Percentiles rank a stretch among this genome's conserved stretches.
These are phyloP conservation scores for Suhomyces wounanorum DNA, from an alignment of 1,139 yeast genomes.

Conservation along the genomic window DNA sequence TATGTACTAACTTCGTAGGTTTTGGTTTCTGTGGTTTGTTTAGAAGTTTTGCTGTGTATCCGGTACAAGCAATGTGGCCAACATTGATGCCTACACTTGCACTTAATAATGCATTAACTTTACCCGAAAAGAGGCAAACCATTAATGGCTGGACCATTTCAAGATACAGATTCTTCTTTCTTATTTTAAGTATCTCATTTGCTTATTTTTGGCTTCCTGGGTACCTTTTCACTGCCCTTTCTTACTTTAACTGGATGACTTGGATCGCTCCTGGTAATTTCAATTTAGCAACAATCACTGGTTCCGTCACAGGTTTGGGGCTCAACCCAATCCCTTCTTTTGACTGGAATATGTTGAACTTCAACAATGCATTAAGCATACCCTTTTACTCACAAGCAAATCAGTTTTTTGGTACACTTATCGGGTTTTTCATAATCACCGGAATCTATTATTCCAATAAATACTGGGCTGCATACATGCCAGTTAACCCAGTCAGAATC, in stretches of 20 bases:
- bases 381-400: conserved; percentile 19
- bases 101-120: conserved; percentile 21
- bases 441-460: conserved; percentile 20
- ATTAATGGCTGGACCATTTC: conserved; percentile 25
- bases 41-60: conserved; percentile 22
- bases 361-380: conserved; percentile 12
- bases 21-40: conserved; percentile 26
- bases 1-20: conserved; percentile 24
- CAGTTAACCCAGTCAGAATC: conserved; percentile 18
- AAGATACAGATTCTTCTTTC: conserved; percentile 18
- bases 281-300: conserved; percentile 20
- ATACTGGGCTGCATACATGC: conserved; percentile 21
- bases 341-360: conserved; percentile 21
- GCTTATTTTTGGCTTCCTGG: conserved; percentile 24
- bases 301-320: conserved; percentile 19
- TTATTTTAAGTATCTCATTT: conserved; percentile 16
- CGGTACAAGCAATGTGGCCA: conserved; percentile 20
- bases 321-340: conserved; percentile 22
- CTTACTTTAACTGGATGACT: conserved; percentile 23
- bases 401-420: conserved; percentile 17
- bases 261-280: conserved; percentile 24
- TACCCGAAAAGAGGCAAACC: conserved; percentile 17
- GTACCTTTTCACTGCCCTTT: conserved; percentile 20
- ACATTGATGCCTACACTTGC: conserved; percentile 22
- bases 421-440: conserved; percentile 17